Conservation (phyloP, 2,329 filamentous ascomycete species). For the Pseudocercospora fijiensis region DNA sequence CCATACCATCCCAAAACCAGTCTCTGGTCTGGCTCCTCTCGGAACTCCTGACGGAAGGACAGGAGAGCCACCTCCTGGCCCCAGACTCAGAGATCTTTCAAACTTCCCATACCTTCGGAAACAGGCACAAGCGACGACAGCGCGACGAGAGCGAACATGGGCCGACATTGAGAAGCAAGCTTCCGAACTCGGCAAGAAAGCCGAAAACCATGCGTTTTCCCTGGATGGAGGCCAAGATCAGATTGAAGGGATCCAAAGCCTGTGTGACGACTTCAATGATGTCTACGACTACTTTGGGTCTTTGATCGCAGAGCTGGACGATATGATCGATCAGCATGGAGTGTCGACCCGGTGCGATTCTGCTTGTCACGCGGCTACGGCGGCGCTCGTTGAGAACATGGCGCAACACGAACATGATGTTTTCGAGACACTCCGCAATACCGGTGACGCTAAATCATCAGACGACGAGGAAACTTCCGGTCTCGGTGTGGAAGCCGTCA, state of each 20-base stretch:
- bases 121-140: neutral
- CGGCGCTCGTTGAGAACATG: neutral
- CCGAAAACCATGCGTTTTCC: neutral
- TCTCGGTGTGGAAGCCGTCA: neutral
- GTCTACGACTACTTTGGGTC: neutral
- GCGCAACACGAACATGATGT: neutral
- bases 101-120: neutral
- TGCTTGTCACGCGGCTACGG: neutral
- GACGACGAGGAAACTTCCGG: neutral
- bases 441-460: neutral
- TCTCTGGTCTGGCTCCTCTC: neutral
- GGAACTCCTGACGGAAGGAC: neutral
- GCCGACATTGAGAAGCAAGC: neutral
- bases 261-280: neutral
- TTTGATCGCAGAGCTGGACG: neutral
- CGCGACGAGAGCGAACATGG: neutral
- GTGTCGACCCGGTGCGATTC: neutral
- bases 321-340: neutral
- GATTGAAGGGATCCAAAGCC: neutral
- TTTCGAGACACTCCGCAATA: neutral
- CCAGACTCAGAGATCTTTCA: neutral
- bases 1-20: neutral
- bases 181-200: neutral
- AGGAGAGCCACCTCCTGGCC: neutral
- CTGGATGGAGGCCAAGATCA: neutral